Conservation (phyloP, 2,329 filamentous ascomycete species). For the Aplosporella prunicola region DNA sequence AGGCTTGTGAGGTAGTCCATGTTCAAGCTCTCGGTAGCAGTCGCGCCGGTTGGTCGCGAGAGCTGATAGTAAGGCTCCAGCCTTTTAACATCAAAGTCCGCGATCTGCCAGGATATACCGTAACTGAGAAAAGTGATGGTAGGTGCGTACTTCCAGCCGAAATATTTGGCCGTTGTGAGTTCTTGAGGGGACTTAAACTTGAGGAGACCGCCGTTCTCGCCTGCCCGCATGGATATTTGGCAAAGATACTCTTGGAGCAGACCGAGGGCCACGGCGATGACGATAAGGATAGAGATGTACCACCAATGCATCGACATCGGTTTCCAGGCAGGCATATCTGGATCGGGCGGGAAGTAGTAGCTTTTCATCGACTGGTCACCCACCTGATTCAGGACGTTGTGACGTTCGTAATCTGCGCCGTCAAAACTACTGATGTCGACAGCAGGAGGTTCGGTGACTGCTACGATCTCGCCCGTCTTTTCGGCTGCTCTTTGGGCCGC, state of each 20-base stretch:
- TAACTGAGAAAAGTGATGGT: conserved; percentile 40
- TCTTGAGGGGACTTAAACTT: conserved; percentile 22
- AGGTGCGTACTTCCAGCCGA: conserved; percentile 32
- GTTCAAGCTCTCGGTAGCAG: conserved; percentile 49
- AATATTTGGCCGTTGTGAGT: conserved; percentile 22
- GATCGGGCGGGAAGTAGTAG: conserved; percentile 31
- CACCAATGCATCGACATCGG: conserved; percentile 30
- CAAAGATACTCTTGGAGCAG: conserved; percentile 29
- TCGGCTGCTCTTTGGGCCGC: conserved; percentile 35
- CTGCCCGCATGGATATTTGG: conserved; percentile 22
- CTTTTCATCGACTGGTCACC: conserved; percentile 20
- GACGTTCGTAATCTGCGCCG: conserved; percentile 24
- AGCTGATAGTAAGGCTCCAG: conserved; percentile 41
- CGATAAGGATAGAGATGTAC: conserved; percentile 25
- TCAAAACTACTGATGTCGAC: conserved; percentile 36
- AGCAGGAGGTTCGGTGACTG: conserved; percentile 18
- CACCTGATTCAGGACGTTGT: conserved; percentile 18
- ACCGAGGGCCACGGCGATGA: conserved; percentile 26
- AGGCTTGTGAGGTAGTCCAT: conserved; percentile 64
- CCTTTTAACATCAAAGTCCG: conserved; percentile 43
- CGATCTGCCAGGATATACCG: conserved; percentile 41
- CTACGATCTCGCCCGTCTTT: conserved; percentile 35
- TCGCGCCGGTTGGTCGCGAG: conserved; percentile 27
- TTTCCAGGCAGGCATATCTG: conserved; percentile 31
- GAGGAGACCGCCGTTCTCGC: conserved; percentile 19